These are phyloP conservation scores for Penicillium psychrosexuale DNA, from an alignment of 2,329 filamentous ascomycete genomes.

Conservation along the genomic window DNA sequence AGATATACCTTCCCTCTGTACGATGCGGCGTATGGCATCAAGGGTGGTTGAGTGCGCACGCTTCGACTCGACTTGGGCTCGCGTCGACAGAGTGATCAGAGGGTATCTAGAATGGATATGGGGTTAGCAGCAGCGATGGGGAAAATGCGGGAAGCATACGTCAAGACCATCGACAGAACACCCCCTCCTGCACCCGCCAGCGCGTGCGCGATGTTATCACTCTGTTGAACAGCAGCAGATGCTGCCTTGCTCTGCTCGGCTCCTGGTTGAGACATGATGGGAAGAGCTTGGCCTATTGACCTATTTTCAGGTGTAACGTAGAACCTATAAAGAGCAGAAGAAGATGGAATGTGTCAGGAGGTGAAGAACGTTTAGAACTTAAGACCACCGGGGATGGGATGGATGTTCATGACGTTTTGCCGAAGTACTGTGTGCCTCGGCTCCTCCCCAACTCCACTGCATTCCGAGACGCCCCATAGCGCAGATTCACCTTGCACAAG, in stretches of 20 bases:
- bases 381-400: constrained; percentile 20
- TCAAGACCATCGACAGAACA: constrained; percentile 91
- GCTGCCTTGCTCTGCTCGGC: constrained; percentile 41
- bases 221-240: constrained; percentile 71
- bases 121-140: constrained; percentile 9
- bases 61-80: constrained; percentile 95
- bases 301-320: background rate
- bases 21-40: constrained; percentile 77
- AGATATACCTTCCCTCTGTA: constrained; percentile 83
- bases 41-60: constrained; percentile 82
- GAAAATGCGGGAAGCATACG: constrained; percentile 52
- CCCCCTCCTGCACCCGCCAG: constrained; percentile 90
- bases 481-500: background rate
- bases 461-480: constrained; percentile 9
- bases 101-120: constrained; percentile 65
- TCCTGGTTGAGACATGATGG: constrained; percentile 41
- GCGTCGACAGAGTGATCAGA: constrained; percentile 93
- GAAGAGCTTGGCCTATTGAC: background rate
- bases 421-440: constrained; percentile 35
- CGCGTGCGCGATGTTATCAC: constrained; percentile 95
- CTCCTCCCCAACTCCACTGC: constrained; percentile 19
- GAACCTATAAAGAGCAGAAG: background rate
- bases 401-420: constrained; percentile 38
- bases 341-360: background rate
- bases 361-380: constrained; percentile 1